Evolutionary conservation across 1,139 yeast species (phyloP).

Genomic region (Geotrichum citri-aurantii): DNA sequence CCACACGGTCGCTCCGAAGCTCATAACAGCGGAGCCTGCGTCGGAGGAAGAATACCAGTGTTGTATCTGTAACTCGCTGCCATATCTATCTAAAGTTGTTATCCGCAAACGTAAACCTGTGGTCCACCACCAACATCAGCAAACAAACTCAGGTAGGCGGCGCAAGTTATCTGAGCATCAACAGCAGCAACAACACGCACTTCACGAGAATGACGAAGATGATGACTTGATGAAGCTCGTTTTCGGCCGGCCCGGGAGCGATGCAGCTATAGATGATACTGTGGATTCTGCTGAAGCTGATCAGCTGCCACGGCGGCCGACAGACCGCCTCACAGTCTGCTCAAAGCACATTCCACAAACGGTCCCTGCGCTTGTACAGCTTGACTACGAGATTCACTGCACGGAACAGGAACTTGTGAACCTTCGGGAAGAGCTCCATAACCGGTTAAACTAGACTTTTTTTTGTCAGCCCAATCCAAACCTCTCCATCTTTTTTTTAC

Average conservation of each 20-base stretch:
- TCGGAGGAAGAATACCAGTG: conserved; percentile 31
- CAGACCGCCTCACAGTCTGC: background rate
- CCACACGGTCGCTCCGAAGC: background rate
- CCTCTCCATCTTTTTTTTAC: background rate
- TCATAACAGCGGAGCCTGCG: background rate
- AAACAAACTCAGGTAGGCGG: background rate
- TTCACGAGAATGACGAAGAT: background rate
- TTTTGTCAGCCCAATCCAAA: background rate
- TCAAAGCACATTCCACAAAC: background rate
- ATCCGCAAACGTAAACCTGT: conserved; percentile 2
- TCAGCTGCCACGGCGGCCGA: background rate
- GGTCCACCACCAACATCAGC: background rate
- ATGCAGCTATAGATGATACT: background rate
- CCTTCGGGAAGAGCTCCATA: background rate
- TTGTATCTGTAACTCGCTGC: conserved; percentile 27
- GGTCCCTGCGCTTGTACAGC: background rate
- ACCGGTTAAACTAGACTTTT: background rate
- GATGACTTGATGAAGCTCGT: conserved; percentile 20
- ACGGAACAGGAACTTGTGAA: background rate
- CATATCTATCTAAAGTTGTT: conserved; percentile 29
- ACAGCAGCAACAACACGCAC: background rate
- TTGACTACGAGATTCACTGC: background rate
- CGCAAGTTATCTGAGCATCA: background rate
- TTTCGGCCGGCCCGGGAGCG: conserved; percentile 21
- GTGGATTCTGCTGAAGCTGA: too few species aligned